phyloP scores from a whole-genome alignment of 805 yeast species.

The Nakazawaea siamensis region DNA sequence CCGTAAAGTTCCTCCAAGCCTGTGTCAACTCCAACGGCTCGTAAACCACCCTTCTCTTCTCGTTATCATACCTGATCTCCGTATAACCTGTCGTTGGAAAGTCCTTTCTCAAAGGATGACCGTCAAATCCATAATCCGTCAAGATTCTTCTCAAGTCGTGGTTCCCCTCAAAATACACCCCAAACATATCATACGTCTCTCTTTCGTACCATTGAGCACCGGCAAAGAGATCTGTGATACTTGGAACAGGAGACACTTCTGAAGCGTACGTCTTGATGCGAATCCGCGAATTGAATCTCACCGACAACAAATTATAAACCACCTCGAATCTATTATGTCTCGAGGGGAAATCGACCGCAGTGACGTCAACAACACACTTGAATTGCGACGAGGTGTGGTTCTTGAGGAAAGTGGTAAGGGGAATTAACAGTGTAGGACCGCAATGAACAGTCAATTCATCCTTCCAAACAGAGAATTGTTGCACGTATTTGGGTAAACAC shows the following conservation, averaged over 20 bases:
- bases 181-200: slow-evolving; percentile 82
- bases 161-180: slow-evolving; percentile 81
- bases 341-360: slow-evolving; percentile 82
- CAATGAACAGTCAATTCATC: slow-evolving; percentile 74
- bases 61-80: slow-evolving; percentile 85
- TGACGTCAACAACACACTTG: slow-evolving; percentile 70
- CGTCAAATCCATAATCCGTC: slow-evolving; percentile 90
- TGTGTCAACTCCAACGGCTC: slow-evolving; percentile 88
- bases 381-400: slow-evolving; percentile 78
- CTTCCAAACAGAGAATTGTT: slow-evolving; percentile 85
- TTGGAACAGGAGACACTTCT: slow-evolving; percentile 77
- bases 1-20: slow-evolving; percentile 86
- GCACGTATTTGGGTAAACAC: slow-evolving; percentile 73
- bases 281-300: slow-evolving; percentile 78
- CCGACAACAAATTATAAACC: slow-evolving; percentile 73
- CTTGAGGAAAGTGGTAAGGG: slow-evolving; percentile 60
- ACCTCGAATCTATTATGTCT: slow-evolving; percentile 82
- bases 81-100: slow-evolving; percentile 92
- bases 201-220: slow-evolving; percentile 91
- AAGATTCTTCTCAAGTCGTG: slow-evolving; percentile 85
- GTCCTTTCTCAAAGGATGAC: slow-evolving; percentile 86
- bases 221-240: slow-evolving; percentile 59
- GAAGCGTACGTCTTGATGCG: slow-evolving; percentile 85
- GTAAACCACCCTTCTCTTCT: slow-evolving; percentile 81
- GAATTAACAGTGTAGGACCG: slow-evolving; percentile 68